phyloP scores from a whole-genome alignment of 169 alveolate genomes.

The Cryptosporidium tyzzeri region DNA sequence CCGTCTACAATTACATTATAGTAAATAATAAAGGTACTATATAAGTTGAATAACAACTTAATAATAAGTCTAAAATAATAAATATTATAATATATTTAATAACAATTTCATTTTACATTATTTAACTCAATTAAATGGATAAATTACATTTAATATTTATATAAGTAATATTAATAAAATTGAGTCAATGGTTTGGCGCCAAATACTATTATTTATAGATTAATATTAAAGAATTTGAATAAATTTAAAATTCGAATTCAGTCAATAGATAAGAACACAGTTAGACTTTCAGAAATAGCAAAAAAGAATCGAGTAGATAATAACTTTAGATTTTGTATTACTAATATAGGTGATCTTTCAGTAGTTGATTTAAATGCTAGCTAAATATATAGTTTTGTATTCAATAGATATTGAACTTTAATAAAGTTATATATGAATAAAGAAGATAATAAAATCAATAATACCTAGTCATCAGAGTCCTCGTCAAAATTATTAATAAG shows the following conservation, averaged over 20 bases:
- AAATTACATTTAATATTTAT: no score
- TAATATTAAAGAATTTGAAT: neutral
- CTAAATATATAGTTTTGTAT: neutral
- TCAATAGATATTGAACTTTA: no score
- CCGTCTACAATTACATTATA: constrained; percentile 53
- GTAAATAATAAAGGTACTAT: neutral
- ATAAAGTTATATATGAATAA: neutral
- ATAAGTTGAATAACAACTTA: neutral
- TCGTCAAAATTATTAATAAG: constrained; percentile 49
- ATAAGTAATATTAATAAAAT: neutral
- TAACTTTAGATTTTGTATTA: no score
- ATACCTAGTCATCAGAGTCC: constrained; percentile 7
- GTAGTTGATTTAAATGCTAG: neutral
- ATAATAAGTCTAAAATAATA: no score
- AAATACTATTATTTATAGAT: neutral
- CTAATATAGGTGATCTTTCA: neutral
- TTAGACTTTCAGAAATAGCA: neutral
- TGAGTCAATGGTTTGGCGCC: neutral
- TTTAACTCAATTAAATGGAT: no score
- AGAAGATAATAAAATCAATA: neutral
- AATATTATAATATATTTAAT: no score
- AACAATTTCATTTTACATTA: no score
- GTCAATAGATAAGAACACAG: no score
- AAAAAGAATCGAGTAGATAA: neutral
- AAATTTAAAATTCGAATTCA: no score